These are phyloP conservation scores for Hygrophoropsis aurantiaca DNA, from an alignment of 768 basidiomycete genomes.

Conservation along the genomic window DNA sequence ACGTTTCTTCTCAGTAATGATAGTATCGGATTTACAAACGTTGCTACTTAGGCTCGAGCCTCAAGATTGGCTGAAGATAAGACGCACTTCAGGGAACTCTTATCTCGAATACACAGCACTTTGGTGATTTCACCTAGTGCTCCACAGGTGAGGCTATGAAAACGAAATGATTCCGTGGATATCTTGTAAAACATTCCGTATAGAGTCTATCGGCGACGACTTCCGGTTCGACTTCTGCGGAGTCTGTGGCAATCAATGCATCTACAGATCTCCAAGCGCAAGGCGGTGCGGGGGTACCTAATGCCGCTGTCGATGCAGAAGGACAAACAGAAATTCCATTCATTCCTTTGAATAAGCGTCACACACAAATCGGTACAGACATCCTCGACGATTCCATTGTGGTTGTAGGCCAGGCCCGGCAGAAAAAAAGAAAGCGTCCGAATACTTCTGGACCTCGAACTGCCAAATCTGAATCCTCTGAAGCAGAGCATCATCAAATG, in stretches of 20 bases:
- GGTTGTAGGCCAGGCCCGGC: conserved; percentile 62
- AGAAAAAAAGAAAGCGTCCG: conserved; percentile 65
- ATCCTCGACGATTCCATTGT: conserved; percentile 65
- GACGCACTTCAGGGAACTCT: conserved; percentile 48
- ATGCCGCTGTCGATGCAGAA: conserved; percentile 27
- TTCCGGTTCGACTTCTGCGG: not conserved
- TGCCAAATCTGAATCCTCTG: not conserved
- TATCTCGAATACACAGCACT: conserved; percentile 66
- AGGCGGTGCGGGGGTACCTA: conserved; percentile 4
- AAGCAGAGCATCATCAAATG: not conserved
- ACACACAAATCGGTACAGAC: conserved; percentile 16
- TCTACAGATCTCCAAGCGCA: no score
- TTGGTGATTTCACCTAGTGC: conserved; percentile 59
- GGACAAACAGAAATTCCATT: conserved; percentile 76
- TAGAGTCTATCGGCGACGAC: no score
- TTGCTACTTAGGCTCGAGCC: not conserved
- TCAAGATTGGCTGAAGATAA: not conserved
- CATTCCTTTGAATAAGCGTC: conserved; percentile 65
- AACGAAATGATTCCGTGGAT: no score
- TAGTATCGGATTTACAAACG: conserved; percentile 4
- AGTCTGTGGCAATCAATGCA: conserved; percentile 2
- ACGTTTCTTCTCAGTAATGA: not conserved
- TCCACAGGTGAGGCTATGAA: conserved; percentile 40
- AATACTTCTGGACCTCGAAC: conserved; percentile 27
- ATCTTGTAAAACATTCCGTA: no score